Base-by-base conservation (phyloP, 2,329 filamentous ascomycete species). In the Lasiodiplodia gonubiensis region DNA sequence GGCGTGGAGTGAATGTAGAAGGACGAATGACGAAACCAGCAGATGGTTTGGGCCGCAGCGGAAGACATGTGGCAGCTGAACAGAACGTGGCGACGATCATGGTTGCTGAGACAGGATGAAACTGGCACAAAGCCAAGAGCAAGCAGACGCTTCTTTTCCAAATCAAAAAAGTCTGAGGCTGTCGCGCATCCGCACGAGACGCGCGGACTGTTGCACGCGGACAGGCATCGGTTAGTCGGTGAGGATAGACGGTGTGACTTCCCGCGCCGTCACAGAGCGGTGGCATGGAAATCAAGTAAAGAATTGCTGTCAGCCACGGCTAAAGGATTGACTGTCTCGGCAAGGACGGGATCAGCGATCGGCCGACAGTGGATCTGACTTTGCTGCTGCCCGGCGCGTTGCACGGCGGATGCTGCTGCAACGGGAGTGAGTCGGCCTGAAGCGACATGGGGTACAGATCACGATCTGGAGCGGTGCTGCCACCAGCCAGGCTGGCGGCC, bases 311-410 rank as follows among this genome's bases (percentile, higher is more conserved):
- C 59, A 63, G 59, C 27, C 10, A 25, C 27, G 27, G 46, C 25
- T 18, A 25, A 23, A 35, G 37, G 12, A 21, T n/a, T 33, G 53
- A 48, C 33, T 49, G 59, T 35, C 59, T 51, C 59, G 59, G 59
- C 27, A 63, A 23, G 27, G 30, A n/a, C 59, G 59, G 42, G 59
- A 63, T 63, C 59, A 51, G 59, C 59, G 59, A 63, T 63, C 42
- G 46, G 27, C 59, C 30, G 35, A n/a, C 21, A 30, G 59, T 63
- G 59, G 59, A 51, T 63, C 59, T 63, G 46, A 30, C 27, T n/a
- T 51, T 33, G 18, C 42, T 37, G 59, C 42, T 37, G 46, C 59
- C 59, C 59, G 23, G 59, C 14, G 46, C 49, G 59, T 51, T 16
- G n/a, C 59, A 63, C 59, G 59, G 59, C 59, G 46, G 16, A 12